Conservation (phyloP, 2,329 filamentous ascomycete genomes). For the Nigrospora osmanthi region DNA sequence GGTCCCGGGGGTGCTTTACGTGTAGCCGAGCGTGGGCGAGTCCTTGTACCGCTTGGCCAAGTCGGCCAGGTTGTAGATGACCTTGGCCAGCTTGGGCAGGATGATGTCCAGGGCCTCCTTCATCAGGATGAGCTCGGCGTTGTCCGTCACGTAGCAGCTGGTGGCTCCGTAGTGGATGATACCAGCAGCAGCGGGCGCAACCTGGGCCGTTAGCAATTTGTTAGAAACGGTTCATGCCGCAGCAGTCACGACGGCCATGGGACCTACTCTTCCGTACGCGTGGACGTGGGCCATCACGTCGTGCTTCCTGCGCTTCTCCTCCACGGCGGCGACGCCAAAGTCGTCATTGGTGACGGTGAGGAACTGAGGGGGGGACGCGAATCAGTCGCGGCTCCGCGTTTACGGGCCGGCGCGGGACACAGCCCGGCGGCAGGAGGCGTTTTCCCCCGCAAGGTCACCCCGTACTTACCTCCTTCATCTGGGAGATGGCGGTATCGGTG, state of each 20-base stretch:
- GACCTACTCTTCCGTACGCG: constrained; percentile 55
- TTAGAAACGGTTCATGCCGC: neutral
- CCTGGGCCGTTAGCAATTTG: neutral
- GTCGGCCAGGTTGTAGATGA: constrained; percentile 63
- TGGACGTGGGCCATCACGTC: constrained; percentile 62
- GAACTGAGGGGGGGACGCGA: constrained; percentile 39
- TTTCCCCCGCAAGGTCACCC: too few relatives aligned
- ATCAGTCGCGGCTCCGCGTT: too few relatives aligned
- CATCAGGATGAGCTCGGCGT: constrained; percentile 71
- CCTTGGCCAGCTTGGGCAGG: constrained; percentile 68
- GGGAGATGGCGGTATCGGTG: constrained; percentile 63
- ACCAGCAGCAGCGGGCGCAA: constrained; percentile 39
- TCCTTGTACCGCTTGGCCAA: constrained; percentile 71
- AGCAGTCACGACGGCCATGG: constrained; percentile 6
- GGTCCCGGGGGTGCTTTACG: constrained; percentile 28
- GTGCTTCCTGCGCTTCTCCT: constrained; percentile 67
- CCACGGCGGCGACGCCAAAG: constrained; percentile 65
- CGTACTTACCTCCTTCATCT: constrained; percentile 48
- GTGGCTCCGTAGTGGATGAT: constrained; percentile 74
- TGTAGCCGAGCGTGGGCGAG: constrained; percentile 67
- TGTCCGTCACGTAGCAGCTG: constrained; percentile 60
- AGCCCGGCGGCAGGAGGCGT: too few relatives aligned
- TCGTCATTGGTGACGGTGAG: constrained; percentile 70
- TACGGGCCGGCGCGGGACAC: too few relatives aligned
- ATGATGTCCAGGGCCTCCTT: constrained; percentile 69